These are phyloP conservation scores for Volvariella volvacea DNA, from an alignment of 1,284 basidiomycete genomes.

Conservation along the genomic window DNA sequence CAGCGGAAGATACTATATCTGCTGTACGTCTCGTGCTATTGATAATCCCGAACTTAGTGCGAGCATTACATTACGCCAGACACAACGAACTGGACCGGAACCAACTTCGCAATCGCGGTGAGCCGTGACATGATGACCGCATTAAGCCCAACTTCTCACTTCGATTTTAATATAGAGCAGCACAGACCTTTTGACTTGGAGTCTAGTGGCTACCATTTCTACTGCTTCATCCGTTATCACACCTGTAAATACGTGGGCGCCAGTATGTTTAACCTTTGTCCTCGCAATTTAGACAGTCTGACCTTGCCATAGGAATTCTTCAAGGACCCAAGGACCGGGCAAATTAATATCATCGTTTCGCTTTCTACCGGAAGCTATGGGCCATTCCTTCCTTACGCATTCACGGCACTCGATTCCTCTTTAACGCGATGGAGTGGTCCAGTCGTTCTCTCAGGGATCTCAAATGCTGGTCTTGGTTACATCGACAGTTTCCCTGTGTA, in stretches of 20 bases:
- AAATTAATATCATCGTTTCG: slow-evolving; percentile 26
- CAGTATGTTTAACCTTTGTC: slow-evolving; percentile 13
- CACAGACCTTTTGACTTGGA: slow-evolving; percentile 22
- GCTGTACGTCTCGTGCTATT: slow-evolving; percentile 14
- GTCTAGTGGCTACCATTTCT: slow-evolving; percentile 20
- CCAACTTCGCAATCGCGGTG: slow-evolving; percentile 28
- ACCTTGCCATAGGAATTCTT: slow-evolving; percentile 23
- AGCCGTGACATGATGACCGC: slow-evolving; percentile 2
- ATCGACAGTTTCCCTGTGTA: slow-evolving; percentile 29
- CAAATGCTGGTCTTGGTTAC: slow-evolving; percentile 27
- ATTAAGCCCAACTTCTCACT: neutral
- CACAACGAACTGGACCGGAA: slow-evolving; percentile 26
- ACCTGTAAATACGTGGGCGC: slow-evolving; percentile 28
- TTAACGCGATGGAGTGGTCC: slow-evolving; percentile 24
- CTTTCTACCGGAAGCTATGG: slow-evolving; percentile 28
- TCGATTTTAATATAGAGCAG: slow-evolving; percentile 20
- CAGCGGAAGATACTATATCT: slow-evolving; percentile 25
- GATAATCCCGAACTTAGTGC: neutral
- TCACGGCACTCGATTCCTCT: slow-evolving; percentile 23
- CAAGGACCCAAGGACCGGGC: slow-evolving; percentile 26
- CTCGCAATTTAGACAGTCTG: neutral
- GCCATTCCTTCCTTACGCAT: slow-evolving; percentile 28
- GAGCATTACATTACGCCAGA: slow-evolving; percentile 12
- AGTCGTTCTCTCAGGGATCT: slow-evolving; percentile 26
- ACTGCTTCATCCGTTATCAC: slow-evolving; percentile 22